phyloP scores from a whole-genome alignment of 2,329 filamentous ascomycete genomes.

The Claviceps sp. region DNA sequence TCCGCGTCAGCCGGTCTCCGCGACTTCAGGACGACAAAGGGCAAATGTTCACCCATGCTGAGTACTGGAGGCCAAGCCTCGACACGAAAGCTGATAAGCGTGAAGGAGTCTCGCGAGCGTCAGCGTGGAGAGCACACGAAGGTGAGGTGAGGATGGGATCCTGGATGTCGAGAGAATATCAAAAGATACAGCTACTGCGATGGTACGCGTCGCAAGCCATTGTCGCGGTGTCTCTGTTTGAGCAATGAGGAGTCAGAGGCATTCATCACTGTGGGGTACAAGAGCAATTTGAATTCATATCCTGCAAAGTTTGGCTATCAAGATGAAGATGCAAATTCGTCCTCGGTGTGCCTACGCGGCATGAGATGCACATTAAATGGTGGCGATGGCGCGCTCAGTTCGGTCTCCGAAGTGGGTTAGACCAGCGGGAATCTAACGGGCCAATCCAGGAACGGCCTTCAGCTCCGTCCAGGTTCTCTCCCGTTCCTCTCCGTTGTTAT shows the following conservation, averaged over 20 bases:
- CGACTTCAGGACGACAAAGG: slow-evolving; percentile 41
- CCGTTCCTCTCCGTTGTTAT: background rate
- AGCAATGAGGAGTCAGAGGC: too few species aligned
- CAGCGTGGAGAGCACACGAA: background rate
- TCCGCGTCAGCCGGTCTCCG: slow-evolving; percentile 30
- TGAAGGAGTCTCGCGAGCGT: background rate
- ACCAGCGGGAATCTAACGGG: background rate
- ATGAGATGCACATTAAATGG: too few species aligned
- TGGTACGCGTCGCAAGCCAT: background rate
- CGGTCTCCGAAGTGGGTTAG: background rate
- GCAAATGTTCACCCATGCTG: slow-evolving; percentile 28
- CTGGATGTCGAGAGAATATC: background rate
- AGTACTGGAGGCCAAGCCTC: background rate
- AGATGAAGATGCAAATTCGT: too few species aligned
- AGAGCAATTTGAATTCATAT: too few species aligned
- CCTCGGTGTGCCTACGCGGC: too few species aligned
- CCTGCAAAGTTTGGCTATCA: too few species aligned
- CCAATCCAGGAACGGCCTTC: background rate
- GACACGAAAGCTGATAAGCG: background rate
- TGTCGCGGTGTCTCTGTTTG: background rate
- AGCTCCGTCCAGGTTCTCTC: background rate
- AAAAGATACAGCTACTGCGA: background rate
- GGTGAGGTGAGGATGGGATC: background rate
- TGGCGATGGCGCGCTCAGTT: background rate
- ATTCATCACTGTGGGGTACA: too few species aligned